phyloP scores from a whole-genome alignment of 75 land plant species.

The Ceratopteris richardii region DNA sequence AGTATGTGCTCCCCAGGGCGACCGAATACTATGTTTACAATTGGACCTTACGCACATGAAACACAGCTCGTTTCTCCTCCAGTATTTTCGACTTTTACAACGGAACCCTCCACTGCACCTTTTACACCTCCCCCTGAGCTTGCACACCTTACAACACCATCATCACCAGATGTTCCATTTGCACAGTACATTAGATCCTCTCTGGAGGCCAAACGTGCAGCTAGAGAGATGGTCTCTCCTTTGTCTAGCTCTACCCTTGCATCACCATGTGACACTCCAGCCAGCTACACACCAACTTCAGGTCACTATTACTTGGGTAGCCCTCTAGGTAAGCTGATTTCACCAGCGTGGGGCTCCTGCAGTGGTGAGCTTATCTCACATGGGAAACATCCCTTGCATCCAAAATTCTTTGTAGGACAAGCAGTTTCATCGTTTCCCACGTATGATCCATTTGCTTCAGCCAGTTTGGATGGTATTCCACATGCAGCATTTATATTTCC shows the following conservation, averaged over 20 bases:
- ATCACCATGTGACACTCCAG: slow-evolving; percentile 57
- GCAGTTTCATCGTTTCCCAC: slow-evolving; percentile 1
- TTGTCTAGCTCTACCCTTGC: slow-evolving; percentile 33
- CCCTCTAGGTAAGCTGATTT: slow-evolving; percentile 63
- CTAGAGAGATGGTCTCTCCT: slow-evolving; percentile 23
- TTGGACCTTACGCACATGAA: slow-evolving; percentile 80
- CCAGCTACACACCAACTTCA: slow-evolving; percentile 41
- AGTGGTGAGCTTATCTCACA: slow-evolving; percentile 40
- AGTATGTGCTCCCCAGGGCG: slow-evolving; percentile 47
- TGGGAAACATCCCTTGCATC: background rate
- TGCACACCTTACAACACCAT: slow-evolving; percentile 74
- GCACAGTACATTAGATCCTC: slow-evolving; percentile 68
- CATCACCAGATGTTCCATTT: slow-evolving; percentile 98
- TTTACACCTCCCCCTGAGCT: slow-evolving; percentile 92
- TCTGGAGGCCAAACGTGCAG: slow-evolving; percentile 37
- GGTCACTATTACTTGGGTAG: slow-evolving; percentile 85
- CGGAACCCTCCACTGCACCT: slow-evolving; percentile 95
- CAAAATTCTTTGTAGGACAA: background rate
- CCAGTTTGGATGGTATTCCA: slow-evolving; percentile 2
- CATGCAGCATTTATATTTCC: background rate
- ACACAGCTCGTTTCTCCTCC: slow-evolving; percentile 82
- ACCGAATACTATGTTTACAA: slow-evolving; percentile 51
- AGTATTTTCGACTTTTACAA: slow-evolving; percentile 68
- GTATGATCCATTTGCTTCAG: slow-evolving; percentile 1
- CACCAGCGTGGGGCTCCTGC: slow-evolving; percentile 52